These are phyloP conservation scores for Westerdykella ornata DNA, from an alignment of 2,329 filamentous ascomycete species.

Conservation along the genomic window DNA sequence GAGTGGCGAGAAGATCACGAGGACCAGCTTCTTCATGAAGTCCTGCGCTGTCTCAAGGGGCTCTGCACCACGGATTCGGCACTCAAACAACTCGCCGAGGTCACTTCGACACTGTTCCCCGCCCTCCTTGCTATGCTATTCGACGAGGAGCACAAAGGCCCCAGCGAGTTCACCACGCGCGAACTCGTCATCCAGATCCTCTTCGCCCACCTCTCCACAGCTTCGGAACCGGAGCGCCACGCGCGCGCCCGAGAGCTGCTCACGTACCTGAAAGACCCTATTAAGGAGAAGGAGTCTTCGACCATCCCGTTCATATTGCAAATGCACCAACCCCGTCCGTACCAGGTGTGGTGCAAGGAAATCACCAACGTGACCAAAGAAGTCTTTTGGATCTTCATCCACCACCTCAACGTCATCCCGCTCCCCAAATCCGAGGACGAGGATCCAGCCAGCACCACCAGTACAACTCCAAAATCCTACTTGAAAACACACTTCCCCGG, in stretches of 20 bases:
- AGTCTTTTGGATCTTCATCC: slow-evolving; percentile 98
- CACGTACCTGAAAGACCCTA: slow-evolving; percentile 70
- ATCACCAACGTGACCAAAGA: slow-evolving; percentile 90
- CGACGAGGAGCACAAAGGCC: slow-evolving; percentile 95
- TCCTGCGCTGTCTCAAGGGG: slow-evolving; percentile 86
- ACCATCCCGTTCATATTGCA: slow-evolving; percentile 81
- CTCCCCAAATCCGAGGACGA: slow-evolving; percentile 37
- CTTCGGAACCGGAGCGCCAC: slow-evolving; percentile 50
- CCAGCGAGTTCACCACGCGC: slow-evolving; percentile 90
- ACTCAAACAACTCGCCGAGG: slow-evolving; percentile 70
- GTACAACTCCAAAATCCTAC: slow-evolving; percentile 30
- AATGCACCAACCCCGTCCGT: slow-evolving; percentile 81
- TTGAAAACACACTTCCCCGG: slow-evolving; percentile 70
- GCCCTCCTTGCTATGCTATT: slow-evolving; percentile 84
- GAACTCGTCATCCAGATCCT: slow-evolving; percentile 83
- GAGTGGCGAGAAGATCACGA: slow-evolving; percentile 99
- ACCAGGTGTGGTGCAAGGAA: slow-evolving; percentile 91
- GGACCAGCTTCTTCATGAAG: slow-evolving; percentile 85
- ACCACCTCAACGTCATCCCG: slow-evolving; percentile 82
- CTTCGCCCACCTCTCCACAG: slow-evolving; percentile 76
- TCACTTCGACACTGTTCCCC: slow-evolving; percentile 77
- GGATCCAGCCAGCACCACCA: not conserved
- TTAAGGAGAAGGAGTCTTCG: slow-evolving; percentile 62
- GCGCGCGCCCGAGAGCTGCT: slow-evolving; percentile 67
- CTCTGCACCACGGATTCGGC: slow-evolving; percentile 87